Conservation (phyloP, 1,139 yeast genomes). For the Pichia norvegensis region DNA sequence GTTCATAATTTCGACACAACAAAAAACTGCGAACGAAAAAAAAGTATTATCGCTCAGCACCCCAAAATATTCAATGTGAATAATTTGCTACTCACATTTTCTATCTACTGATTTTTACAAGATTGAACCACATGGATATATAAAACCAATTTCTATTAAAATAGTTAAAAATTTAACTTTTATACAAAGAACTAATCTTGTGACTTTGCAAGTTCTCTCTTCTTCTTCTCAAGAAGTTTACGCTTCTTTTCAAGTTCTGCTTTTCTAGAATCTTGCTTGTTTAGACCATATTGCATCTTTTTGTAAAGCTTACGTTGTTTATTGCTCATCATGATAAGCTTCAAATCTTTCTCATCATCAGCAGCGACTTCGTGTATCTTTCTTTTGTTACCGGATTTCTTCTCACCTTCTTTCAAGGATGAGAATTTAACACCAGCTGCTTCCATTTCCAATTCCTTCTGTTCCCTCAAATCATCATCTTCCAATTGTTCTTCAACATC, state of each 20-base stretch:
- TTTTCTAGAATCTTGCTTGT: conserved; percentile 74
- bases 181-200: not conserved
- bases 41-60: not conserved
- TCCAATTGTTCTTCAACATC: conserved; percentile 29
- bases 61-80: too few relatives aligned
- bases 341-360: conserved; percentile 82
- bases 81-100: too few relatives aligned
- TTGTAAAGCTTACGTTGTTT: conserved; percentile 91
- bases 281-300: conserved; percentile 90
- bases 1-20: not conserved
- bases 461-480: conserved; percentile 46
- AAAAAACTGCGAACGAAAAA: not conserved
- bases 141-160: not conserved
- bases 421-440: conserved; percentile 78
- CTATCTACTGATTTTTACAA: too few relatives aligned
- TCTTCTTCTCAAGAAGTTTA: conserved; percentile 56
- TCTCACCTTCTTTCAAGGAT: conserved; percentile 35
- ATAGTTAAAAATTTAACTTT: not conserved
- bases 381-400: conserved; percentile 31
- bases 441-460: conserved; percentile 84
- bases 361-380: conserved; percentile 74
- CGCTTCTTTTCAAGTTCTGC: conserved; percentile 71
- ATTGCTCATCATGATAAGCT: conserved; percentile 96
- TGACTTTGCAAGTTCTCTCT: conserved; percentile 15
- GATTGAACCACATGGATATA: too few relatives aligned